Percentiles rank a stretch among this genome's conserved stretches.
These are phyloP conservation scores for Bolboschoenoplectus hybrid DNA, from an alignment of 202 grass and related monocot genomes.

Conservation along the genomic window DNA sequence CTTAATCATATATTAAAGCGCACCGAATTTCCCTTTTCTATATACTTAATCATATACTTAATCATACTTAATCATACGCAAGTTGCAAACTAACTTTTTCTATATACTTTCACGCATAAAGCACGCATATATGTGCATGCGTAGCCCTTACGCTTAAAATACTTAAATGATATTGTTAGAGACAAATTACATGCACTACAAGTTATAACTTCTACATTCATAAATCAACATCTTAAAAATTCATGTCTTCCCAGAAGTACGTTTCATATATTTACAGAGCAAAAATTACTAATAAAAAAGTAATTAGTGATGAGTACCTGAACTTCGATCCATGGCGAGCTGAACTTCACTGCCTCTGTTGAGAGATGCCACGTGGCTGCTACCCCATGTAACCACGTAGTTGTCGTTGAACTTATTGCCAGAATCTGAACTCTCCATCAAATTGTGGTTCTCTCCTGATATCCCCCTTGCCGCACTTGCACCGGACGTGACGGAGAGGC, in stretches of 20 bases:
- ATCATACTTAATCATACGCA: no score
- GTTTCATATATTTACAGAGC: no score
- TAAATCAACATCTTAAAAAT: no score
- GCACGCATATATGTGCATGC: no score
- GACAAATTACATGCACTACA: neutral
- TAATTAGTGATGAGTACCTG: constrained; percentile 36
- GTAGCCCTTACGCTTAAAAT: no score
- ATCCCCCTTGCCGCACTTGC: neutral
- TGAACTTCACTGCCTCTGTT: constrained; percentile 42
- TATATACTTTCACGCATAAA: no score
- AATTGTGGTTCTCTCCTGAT: neutral
- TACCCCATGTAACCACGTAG: constrained; percentile 55
- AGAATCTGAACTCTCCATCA: neutral
- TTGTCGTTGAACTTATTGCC: constrained; percentile 49
- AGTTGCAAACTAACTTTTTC: no score
- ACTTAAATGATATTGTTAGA: no score
- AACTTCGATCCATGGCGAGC: constrained; percentile 61
- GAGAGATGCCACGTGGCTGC: constrained; percentile 45
- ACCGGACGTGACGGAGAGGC: neutral
- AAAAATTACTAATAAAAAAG: constrained; percentile 5
- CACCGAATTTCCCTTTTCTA: no score
- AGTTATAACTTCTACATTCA: neutral
- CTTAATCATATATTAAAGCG: no score
- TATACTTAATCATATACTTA: no score
- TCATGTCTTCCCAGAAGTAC: no score